Evolutionary conservation across 805 yeast genomes (phyloP), one percentile per base, ranked within the genome.

Genomic region (Teunomyces cretensis): DNA sequence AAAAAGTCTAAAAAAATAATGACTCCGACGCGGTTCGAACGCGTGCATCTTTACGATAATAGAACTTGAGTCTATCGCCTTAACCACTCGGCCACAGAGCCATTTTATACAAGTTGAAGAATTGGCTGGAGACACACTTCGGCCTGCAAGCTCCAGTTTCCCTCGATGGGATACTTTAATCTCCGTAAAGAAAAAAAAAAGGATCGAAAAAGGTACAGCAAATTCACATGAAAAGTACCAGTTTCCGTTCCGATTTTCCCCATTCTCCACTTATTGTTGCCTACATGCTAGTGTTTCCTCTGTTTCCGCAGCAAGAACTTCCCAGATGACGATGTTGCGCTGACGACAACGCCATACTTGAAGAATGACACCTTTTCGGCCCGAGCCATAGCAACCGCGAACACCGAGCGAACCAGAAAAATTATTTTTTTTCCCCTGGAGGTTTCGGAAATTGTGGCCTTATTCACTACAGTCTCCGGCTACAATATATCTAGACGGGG

Each of bases 21-120:
- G 38, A 35, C 38, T 35, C 38, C 38, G 38, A 35, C 38, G 38
- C 38, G 38, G 38, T 35, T 35, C 38, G 38, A 35, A 35, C 38
- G 38, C 38, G 38, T 35, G 38, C 38, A 35, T 35, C 38, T 35
- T 35, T 35, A 35, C 38, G 38, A 35, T 35, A 35, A 24, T 35
- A 35, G 38, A 35, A 35, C 38, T 35, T 35, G 38, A 35, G 38
- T 35, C 38, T 35, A 35, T 24, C 38, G 38, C 38, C 38, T 35
- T 35, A 35, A 35, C 38, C 38, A 35, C 38, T 35, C 38, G 38
- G 38, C 38, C 38, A 35, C 38, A 35, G 38, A 35, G 38, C 38
- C 38, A 7, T n/a, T 19, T 35, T 26, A 26, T 11, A 26, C 8
- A 22, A 22, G 8, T 6, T 6, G 6, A 6, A 22, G 26, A 8